A percentile compares a stretch with the other conserved stretches of the same genome.
phyloP scores from a whole-genome alignment of 176 grass and related monocot species.

The Rhynchospora tenuis region DNA sequence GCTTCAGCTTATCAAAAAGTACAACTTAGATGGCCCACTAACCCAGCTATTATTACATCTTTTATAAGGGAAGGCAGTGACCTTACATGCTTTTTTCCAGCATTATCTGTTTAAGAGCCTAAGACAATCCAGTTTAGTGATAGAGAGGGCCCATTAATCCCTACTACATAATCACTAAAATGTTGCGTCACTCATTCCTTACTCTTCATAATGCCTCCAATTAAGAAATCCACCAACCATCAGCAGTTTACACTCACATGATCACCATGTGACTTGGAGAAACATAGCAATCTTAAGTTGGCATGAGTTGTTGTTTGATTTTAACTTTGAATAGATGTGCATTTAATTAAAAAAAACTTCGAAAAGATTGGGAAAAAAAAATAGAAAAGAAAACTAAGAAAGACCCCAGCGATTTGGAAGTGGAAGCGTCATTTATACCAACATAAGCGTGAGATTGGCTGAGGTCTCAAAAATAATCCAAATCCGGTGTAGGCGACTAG shows the following conservation, averaged over 20 bases:
- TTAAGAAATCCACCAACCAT: slow-evolving; percentile 8
- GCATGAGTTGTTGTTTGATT: neutral
- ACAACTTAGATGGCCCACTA: slow-evolving; percentile 9
- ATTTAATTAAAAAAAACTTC: neutral
- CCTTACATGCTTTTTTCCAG: neutral
- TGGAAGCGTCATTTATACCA: neutral
- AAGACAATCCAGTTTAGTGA: neutral
- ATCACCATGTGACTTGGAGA: slow-evolving; percentile 5
- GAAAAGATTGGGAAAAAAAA: neutral
- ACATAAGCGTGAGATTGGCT: too few relatives aligned
- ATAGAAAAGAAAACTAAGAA: neutral
- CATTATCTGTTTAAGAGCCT: neutral
- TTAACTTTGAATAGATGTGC: neutral
- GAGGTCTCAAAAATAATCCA: too few relatives aligned
- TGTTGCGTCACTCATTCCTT: neutral
- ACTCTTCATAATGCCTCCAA: neutral
- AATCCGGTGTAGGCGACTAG: too few relatives aligned
- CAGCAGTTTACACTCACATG: slow-evolving; percentile 5
- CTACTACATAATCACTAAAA: neutral
- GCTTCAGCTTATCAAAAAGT: slow-evolving; percentile 7
- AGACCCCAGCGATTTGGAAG: neutral
- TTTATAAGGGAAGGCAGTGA: neutral
- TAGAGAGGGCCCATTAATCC: neutral
- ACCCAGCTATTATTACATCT: neutral
- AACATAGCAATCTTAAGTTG: neutral